These are phyloP conservation scores for Claviceps capensis DNA, from an alignment of 2,329 filamentous ascomycete species.

Conservation along the genomic window DNA sequence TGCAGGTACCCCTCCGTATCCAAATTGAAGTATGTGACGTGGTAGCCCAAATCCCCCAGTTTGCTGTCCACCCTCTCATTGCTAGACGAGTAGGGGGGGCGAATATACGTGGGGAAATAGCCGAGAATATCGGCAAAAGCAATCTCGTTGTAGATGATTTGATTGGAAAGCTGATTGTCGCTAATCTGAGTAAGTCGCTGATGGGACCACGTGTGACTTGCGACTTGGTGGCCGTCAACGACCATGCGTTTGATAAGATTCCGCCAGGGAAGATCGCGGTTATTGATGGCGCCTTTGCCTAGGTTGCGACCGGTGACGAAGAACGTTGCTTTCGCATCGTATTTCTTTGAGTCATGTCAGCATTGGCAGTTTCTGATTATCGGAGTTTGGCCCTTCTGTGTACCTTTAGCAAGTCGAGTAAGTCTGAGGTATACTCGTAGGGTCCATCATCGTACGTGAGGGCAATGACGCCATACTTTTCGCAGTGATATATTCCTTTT, in stretches of 20 bases:
- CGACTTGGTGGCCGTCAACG: conserved; percentile 44
- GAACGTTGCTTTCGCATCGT: conserved; percentile 25
- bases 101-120: conserved; percentile 29
- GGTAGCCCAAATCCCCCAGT: conserved; percentile 36
- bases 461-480: conserved; percentile 23
- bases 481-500: conserved; percentile 31
- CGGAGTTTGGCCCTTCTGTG: not conserved
- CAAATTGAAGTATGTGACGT: conserved; percentile 45
- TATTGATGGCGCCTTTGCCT: conserved; percentile 30
- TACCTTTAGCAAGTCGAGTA: conserved; percentile 23
- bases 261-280: conserved; percentile 20
- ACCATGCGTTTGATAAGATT: conserved; percentile 30
- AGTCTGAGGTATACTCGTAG: conserved; percentile 25
- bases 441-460: conserved; percentile 35
- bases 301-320: conserved; percentile 23
- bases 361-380: not conserved
- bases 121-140: conserved; percentile 27
- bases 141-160: conserved; percentile 30
- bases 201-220: conserved; percentile 37
- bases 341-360: conserved; percentile 13
- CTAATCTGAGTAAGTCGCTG: conserved; percentile 25
- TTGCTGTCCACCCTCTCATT: conserved; percentile 23
- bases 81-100: conserved; percentile 33
- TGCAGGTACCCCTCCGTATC: conserved; percentile 49
- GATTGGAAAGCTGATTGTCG: conserved; percentile 19